Percentiles rank a stretch among this genome's conserved stretches.
These are phyloP conservation scores for Amylostereum areolatum DNA, from an alignment of 1,284 basidiomycete species.

Conservation along the genomic window DNA sequence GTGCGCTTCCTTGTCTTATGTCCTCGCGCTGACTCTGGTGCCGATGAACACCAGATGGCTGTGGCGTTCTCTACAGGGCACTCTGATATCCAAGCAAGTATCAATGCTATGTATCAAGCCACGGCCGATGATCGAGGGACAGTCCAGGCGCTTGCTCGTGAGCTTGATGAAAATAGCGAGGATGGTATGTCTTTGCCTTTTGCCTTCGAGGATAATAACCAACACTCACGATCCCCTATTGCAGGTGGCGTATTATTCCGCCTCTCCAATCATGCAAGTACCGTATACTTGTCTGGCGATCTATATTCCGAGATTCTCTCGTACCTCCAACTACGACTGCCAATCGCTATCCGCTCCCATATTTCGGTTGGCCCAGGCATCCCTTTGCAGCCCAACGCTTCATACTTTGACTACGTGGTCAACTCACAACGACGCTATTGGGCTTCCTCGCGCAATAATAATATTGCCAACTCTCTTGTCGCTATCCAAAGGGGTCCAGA, in stretches of 20 bases:
- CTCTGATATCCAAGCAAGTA: conserved; percentile 3
- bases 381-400: conserved; percentile 3
- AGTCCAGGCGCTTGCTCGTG: conserved; percentile 15
- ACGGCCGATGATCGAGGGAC: conserved; percentile 22
- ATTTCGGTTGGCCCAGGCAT: neutral
- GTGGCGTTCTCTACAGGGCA: conserved; percentile 1
- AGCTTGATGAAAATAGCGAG: conserved; percentile 14
- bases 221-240: neutral
- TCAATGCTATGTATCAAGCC: conserved; percentile 17
- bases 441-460: conserved; percentile 6
- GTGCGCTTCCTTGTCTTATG: neutral
- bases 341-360: conserved; percentile 1
- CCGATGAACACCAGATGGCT: neutral
- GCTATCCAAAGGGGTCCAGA: neutral
- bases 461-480: conserved; percentile 2
- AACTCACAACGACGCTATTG: conserved; percentile 13
- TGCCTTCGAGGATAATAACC: neutral
- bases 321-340: neutral
- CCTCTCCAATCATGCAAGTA: neutral
- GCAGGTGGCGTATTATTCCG: neutral
- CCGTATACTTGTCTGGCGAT: neutral
- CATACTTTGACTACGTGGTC: conserved; percentile 17
- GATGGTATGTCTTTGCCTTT: conserved; percentile 15
- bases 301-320: neutral
- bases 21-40: neutral